A percentile compares a stretch with the other conserved stretches of the same genome.
phyloP scores from a whole-genome alignment of 2,329 filamentous ascomycete genomes.

The Penicillium brevicompactum region DNA sequence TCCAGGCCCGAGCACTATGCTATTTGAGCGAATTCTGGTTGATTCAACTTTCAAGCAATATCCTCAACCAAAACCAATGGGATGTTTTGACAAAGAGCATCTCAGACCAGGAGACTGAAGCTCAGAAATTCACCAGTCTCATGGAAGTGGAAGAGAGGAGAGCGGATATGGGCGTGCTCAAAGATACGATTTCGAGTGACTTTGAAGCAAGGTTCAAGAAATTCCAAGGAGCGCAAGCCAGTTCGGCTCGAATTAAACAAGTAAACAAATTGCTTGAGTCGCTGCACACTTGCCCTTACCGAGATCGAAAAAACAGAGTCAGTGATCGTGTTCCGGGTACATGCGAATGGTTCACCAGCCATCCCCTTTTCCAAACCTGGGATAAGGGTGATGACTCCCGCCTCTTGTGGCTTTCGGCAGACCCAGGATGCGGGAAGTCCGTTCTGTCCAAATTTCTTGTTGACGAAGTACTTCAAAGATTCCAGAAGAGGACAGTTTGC shows the following conservation, averaged over 20 bases:
- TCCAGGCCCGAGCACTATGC: constrained; percentile 15
- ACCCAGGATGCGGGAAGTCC: constrained; percentile 34
- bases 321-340: constrained; percentile 20
- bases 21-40: neutral
- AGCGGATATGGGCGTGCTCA: too few species aligned
- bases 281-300: too few species aligned
- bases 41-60: neutral
- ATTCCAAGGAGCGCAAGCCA: too few species aligned
- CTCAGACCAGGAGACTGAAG: neutral
- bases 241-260: too few species aligned
- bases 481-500: constrained; percentile 17
- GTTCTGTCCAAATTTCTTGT: constrained; percentile 28
- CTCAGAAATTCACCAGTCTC: neutral
- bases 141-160: neutral
- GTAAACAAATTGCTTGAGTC: too few species aligned
- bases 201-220: too few species aligned
- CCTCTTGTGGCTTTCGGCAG: constrained; percentile 32
- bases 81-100: neutral
- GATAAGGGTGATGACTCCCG: constrained; percentile 9
- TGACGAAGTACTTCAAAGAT: constrained; percentile 20
- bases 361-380: constrained; percentile 30
- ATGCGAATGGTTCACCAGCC: constrained; percentile 35
- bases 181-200: too few species aligned
- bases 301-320: too few species aligned
- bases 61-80: neutral